Evolutionary conservation across 2,329 filamentous ascomycete species (phyloP).

Genomic region (Ceratocystis cubensis): DNA sequence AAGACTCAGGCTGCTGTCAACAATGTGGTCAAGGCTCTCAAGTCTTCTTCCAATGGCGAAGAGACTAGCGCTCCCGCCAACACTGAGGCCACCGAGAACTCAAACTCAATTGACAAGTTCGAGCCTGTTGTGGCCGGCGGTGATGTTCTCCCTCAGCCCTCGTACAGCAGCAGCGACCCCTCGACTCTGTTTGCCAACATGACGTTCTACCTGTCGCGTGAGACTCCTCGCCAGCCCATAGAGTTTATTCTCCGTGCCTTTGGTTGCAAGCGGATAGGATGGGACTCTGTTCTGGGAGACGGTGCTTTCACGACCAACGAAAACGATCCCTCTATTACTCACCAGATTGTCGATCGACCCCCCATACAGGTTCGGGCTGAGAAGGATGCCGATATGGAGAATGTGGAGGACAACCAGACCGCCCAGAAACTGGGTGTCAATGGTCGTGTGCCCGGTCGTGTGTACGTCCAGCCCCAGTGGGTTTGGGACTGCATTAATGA

Average conservation of each 20-base stretch:
- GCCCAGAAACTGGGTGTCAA: constrained; percentile 46
- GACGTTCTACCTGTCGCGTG: constrained; percentile 85
- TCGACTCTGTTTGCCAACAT: constrained; percentile 73
- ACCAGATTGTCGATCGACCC: constrained; percentile 90
- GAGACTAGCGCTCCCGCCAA: constrained; percentile 33
- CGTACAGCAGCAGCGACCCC: constrained; percentile 50
- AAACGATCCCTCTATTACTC: constrained; percentile 76
- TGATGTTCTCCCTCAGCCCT: constrained; percentile 73
- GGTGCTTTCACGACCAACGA: constrained; percentile 89
- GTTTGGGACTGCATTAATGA: constrained; percentile 96
- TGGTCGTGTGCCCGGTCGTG: constrained; percentile 74
- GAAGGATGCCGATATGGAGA: constrained; percentile 31
- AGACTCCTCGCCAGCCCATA: constrained; percentile 77
- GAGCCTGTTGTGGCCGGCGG: constrained; percentile 72
- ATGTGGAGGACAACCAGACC: constrained; percentile 49
- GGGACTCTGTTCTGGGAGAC: constrained; percentile 81
- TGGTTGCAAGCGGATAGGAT: constrained; percentile 89
- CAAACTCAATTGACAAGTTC: constrained; percentile 76
- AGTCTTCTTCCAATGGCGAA: constrained; percentile 38
- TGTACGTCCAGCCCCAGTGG: constrained; percentile 95
- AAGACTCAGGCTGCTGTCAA: constrained; percentile 53
- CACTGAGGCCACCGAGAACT: constrained; percentile 35
- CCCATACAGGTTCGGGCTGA: constrained; percentile 49
- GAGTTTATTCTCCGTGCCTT: constrained; percentile 91
- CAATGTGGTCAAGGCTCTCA: constrained; percentile 56